Evolutionary conservation across 306 rosid genomes (phyloP).

Genomic region (Cucumis melo): DNA sequence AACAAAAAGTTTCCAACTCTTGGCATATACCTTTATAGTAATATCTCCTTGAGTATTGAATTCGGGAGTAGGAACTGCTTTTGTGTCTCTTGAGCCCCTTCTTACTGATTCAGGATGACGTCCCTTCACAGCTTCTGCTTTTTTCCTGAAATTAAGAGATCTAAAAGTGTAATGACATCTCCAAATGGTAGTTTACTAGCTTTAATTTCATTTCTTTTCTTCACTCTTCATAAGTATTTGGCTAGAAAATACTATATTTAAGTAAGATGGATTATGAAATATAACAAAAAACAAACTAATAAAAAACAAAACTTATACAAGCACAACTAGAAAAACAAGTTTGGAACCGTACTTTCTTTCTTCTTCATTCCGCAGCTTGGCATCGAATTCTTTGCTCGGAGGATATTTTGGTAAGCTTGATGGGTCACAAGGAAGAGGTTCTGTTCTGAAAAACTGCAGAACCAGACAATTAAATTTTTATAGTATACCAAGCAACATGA

Average conservation of each 20-base stretch:
- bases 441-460: slow-evolving; percentile 58
- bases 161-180: neutral
- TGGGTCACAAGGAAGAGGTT: slow-evolving; percentile 79
- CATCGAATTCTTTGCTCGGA: slow-evolving; percentile 79
- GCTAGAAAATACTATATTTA: neutral
- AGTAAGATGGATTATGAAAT: neutral
- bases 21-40: slow-evolving; percentile 30
- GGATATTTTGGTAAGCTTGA: slow-evolving; percentile 67
- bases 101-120: slow-evolving; percentile 45
- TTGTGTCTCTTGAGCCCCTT: slow-evolving; percentile 36
- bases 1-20: neutral
- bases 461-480: neutral
- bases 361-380: slow-evolving; percentile 58
- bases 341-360: slow-evolving; percentile 30
- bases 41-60: slow-evolving; percentile 24
- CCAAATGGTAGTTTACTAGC: neutral
- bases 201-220: neutral
- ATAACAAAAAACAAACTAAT: neutral
- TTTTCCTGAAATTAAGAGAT: slow-evolving; percentile 33
- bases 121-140: slow-evolving; percentile 32
- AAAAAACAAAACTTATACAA: neutral
- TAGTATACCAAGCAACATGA: neutral
- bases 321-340: neutral
- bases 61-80: slow-evolving; percentile 36
- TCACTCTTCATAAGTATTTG: neutral